These are phyloP conservation scores for Aspergillus hiratsukae DNA, from an alignment of 2,329 filamentous ascomycete genomes.

Conservation along the genomic window DNA sequence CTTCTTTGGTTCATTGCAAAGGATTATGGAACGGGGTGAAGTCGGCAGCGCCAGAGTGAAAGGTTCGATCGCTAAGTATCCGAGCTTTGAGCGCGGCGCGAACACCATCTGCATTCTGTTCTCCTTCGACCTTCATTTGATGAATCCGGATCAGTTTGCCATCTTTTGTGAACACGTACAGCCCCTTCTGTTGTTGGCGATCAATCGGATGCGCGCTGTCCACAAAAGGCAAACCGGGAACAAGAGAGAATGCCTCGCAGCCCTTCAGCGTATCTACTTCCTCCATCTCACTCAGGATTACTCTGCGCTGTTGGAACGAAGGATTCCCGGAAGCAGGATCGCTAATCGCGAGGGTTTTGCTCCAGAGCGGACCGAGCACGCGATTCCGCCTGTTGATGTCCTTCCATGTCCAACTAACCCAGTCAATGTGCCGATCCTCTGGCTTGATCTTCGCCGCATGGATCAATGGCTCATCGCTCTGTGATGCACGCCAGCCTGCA, in stretches of 20 bases:
- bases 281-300: constrained; percentile 37
- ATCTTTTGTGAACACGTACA: constrained; percentile 37
- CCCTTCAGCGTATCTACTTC: constrained; percentile 25
- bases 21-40: constrained; percentile 33
- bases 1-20: constrained; percentile 20
- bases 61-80: constrained; percentile 30
- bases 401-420: constrained; percentile 49
- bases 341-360: constrained; percentile 27
- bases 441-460: constrained; percentile 72
- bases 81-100: constrained; percentile 38
- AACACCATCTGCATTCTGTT: constrained; percentile 31
- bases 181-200: constrained; percentile 20
- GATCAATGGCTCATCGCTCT: constrained; percentile 23
- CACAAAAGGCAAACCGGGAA: constrained; percentile 37
- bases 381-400: constrained; percentile 54
- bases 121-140: constrained; percentile 39
- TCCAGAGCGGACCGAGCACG: constrained; percentile 67
- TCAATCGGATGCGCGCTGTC: constrained; percentile 23
- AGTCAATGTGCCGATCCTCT: constrained; percentile 60
- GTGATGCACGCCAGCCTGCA: constrained; percentile 23
- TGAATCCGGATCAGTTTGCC: constrained; percentile 33
- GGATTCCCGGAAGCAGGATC: constrained; percentile 13
- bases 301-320: constrained; percentile 27
- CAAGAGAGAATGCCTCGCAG: constrained; percentile 22
- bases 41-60: constrained; percentile 20